A percentile compares a stretch with the other conserved stretches of the same genome.
These are phyloP conservation scores for Neospermospora avenae DNA, from an alignment of 2,329 filamentous ascomycete species.

Conservation along the genomic window DNA sequence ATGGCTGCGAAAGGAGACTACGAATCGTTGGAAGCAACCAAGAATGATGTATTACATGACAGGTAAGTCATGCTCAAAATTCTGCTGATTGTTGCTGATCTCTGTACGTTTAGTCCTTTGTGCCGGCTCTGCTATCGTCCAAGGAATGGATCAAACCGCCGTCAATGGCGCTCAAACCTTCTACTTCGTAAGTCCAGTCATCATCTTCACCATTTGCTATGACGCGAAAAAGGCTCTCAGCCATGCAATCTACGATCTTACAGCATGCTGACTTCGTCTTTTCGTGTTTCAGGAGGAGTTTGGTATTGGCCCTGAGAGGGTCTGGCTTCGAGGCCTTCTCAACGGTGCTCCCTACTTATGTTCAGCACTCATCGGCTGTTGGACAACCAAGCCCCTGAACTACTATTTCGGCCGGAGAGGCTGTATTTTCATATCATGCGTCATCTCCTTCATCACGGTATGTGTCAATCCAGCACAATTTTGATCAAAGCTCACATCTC, in stretches of 20 bases:
- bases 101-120: slow-evolving; percentile 9
- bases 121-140: slow-evolving; percentile 16
- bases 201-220: too few species aligned
- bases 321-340: slow-evolving; percentile 59
- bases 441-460: slow-evolving; percentile 56
- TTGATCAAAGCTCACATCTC: background rate
- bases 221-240: too few species aligned
- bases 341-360: slow-evolving; percentile 55
- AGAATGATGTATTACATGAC: slow-evolving; percentile 60
- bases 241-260: background rate
- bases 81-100: background rate
- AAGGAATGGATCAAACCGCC: slow-evolving; percentile 60
- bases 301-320: slow-evolving; percentile 26
- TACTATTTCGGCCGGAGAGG: slow-evolving; percentile 68
- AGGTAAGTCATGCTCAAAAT: background rate
- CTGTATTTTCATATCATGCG: slow-evolving; percentile 68
- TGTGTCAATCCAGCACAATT: background rate
- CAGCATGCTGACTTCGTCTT: background rate
- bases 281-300: slow-evolving; percentile 15
- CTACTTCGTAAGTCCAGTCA: slow-evolving; percentile 41
- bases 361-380: slow-evolving; percentile 55
- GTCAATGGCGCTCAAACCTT: slow-evolving; percentile 66
- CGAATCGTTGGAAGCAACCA: slow-evolving; percentile 67
- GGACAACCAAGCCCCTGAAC: slow-evolving; percentile 46
- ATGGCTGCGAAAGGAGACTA: slow-evolving; percentile 57